Percentiles rank a stretch among this genome's conserved stretches.
phyloP scores from a whole-genome alignment of 352 stramenopile species.

The Pythium phragmitis region DNA sequence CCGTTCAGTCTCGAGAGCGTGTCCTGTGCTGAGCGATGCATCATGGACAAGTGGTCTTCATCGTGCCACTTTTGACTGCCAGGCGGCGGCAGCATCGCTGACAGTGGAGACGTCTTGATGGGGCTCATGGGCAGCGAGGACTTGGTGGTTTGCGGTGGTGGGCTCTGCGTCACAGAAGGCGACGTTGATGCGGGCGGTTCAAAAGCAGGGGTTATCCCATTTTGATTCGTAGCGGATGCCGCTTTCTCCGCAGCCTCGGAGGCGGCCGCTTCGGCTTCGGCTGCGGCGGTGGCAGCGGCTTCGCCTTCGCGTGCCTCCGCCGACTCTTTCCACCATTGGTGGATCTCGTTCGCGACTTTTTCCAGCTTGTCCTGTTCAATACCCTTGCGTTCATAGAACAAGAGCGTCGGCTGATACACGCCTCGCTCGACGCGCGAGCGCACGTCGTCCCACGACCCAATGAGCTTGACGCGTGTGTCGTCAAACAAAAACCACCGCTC shows the following conservation, averaged over 20 bases:
- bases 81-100: background rate
- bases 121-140: constrained; percentile 42
- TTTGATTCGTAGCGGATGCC: background rate
- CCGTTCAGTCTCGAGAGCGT: constrained; percentile 62
- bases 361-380: constrained; percentile 66
- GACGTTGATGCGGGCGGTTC: background rate
- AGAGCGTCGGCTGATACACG: constrained; percentile 76
- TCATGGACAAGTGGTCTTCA: constrained; percentile 39
- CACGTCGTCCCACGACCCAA: constrained; percentile 75
- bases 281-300: background rate
- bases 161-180: background rate
- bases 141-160: constrained; percentile 5
- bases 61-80: constrained; percentile 39
- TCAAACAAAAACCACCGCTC: constrained; percentile 85
- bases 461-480: constrained; percentile 75
- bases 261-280: constrained; percentile 18
- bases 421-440: constrained; percentile 69
- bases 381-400: constrained; percentile 81
- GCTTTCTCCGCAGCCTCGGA: constrained; percentile 1
- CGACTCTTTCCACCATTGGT: constrained; percentile 73
- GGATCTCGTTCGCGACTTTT: constrained; percentile 62
- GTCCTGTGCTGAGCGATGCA: constrained; percentile 62
- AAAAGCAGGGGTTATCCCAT: background rate
- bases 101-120: constrained; percentile 33
- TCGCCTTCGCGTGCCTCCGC: constrained; percentile 30